Conservation (phyloP, 2,329 filamentous ascomycete genomes). For the Simplicillium aogashimaense region DNA sequence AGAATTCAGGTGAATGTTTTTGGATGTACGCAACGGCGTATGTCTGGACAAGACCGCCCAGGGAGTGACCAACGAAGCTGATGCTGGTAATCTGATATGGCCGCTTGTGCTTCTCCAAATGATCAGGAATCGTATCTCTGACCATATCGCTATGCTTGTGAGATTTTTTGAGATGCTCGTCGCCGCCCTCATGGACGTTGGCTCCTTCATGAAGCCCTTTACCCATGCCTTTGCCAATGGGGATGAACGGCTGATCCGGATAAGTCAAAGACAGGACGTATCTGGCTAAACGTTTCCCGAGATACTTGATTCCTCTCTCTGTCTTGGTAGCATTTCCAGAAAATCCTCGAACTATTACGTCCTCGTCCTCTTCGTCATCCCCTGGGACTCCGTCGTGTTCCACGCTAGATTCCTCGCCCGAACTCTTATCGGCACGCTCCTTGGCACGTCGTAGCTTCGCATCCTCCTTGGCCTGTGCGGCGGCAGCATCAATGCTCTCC, state of each 20-base stretch:
- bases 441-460: conserved; percentile 50
- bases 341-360: conserved; percentile 84
- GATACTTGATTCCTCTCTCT: conserved; percentile 91
- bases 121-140: conserved; percentile 40
- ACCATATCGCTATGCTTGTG: conserved; percentile 56
- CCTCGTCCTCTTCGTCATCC: conserved; percentile 52
- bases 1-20: conserved; percentile 88
- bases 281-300: conserved; percentile 88
- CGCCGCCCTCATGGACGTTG: conserved; percentile 29
- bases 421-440: conserved; percentile 24
- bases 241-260: conserved; percentile 83
- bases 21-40: conserved; percentile 96
- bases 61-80: conserved; percentile 86
- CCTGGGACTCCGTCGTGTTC: conserved; percentile 7
- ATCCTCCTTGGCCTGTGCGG: conserved; percentile 62
- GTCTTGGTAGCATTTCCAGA: conserved; percentile 84
- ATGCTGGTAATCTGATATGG: conserved; percentile 86
- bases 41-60: conserved; percentile 82
- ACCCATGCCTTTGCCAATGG: conserved; percentile 42
- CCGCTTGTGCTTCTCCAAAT: conserved; percentile 35
- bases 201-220: conserved; percentile 30
- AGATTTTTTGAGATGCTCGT: conserved; percentile 33
- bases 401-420: conserved; percentile 1
- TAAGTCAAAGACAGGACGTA: conserved; percentile 86
- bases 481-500: conserved; percentile 85